phyloP scores from a whole-genome alignment of 1,139 yeast genomes.

The Blastobotrys buckinghamii region DNA sequence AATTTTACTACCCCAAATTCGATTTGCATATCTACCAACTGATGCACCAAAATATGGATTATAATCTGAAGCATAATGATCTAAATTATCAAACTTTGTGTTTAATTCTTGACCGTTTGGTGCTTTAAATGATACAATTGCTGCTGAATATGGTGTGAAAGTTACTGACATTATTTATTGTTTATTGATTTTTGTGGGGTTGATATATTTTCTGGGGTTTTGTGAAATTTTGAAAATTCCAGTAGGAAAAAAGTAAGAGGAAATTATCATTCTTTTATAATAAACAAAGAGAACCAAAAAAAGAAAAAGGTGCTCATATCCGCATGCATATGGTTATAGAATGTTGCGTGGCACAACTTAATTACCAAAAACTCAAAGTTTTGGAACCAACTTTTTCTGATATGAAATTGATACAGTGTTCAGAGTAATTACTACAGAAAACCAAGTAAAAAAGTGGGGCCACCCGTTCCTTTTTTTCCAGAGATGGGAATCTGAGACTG shows the following conservation, averaged over 20 bases:
- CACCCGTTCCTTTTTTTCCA: neutral
- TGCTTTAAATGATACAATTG: constrained; percentile 26
- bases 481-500: too few species aligned
- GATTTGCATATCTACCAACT: constrained; percentile 59
- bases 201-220: too few species aligned
- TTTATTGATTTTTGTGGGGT: neutral
- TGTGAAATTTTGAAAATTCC: too few species aligned
- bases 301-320: too few species aligned
- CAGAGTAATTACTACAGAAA: too few species aligned
- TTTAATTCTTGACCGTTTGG: constrained; percentile 25
- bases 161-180: constrained; percentile 3
- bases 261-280: neutral
- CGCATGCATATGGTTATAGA: too few species aligned
- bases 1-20: constrained; percentile 46
- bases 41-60: constrained; percentile 51
- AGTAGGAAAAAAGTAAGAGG: neutral
- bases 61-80: constrained; percentile 24
- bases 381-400: too few species aligned
- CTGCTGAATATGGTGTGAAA: constrained; percentile 18
- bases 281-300: neutral
- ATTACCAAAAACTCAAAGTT: too few species aligned
- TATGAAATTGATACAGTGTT: too few species aligned
- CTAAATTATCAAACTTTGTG: constrained; percentile 23
- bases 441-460: neutral
- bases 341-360: too few species aligned